Conservation (phyloP, 2,329 filamentous ascomycete genomes). For the Fusarium neocosmosporiellum region DNA sequence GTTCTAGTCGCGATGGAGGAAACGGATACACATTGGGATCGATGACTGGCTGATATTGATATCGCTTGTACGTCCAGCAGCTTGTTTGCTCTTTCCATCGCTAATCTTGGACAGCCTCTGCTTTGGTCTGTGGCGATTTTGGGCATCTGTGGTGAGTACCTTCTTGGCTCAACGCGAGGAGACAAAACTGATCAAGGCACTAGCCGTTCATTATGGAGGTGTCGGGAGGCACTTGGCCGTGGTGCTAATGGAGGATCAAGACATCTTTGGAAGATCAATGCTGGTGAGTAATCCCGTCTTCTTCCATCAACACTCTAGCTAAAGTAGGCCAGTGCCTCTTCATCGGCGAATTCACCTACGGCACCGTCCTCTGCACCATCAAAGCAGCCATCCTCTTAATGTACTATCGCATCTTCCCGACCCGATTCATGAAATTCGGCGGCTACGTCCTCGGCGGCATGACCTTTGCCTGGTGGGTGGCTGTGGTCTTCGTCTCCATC, state of each 20-base stretch:
- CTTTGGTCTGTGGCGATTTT: background rate
- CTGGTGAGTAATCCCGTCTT: background rate
- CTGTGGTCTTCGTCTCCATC: background rate
- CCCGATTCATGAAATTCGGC: background rate
- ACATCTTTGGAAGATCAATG: background rate
- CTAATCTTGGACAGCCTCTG: background rate
- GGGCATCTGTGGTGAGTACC: background rate
- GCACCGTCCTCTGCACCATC: background rate
- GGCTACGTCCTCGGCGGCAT: background rate
- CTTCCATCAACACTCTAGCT: rapidly evolving
- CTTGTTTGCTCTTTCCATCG: rapidly evolving
- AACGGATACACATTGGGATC: background rate
- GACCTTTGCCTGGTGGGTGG: constrained; percentile 1
- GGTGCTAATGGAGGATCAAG: constrained; percentile 1
- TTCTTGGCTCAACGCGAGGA: background rate
- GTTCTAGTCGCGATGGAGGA: constrained; percentile 1
- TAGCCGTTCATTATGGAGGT: background rate
- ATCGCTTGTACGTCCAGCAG: background rate
- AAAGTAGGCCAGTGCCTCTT: background rate
- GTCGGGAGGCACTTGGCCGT: constrained; percentile 13
- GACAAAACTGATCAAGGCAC: background rate
- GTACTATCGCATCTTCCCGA: constrained; percentile 12
- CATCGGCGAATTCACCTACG: constrained; percentile 6
- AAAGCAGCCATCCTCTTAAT: background rate
- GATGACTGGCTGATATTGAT: constrained; percentile 5